Evolutionary conservation across 169 alveolate genomes (phyloP).

Genomic region (Toxoplasma gondii): DNA sequence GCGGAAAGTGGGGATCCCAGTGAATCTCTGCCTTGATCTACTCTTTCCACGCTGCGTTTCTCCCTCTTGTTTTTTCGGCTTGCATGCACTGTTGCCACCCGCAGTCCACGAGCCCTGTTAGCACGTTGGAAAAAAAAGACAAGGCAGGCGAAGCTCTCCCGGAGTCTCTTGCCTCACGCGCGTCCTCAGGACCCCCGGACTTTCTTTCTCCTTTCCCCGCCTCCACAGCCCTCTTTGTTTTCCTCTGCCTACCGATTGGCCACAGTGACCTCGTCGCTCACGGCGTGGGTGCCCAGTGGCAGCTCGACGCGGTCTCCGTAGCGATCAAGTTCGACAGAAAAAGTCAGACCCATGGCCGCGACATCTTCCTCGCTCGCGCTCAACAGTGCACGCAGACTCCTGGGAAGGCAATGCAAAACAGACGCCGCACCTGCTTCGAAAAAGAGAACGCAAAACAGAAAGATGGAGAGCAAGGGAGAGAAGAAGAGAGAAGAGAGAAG

Average conservation of each 20-base stretch:
- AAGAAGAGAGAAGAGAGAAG: no score
- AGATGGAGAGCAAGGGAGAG: background rate
- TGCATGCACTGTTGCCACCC: no score
- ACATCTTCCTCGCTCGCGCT: slow-evolving; percentile 56
- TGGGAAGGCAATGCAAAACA: background rate
- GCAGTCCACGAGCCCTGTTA: no score
- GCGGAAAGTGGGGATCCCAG: no score
- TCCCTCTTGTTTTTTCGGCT: no score
- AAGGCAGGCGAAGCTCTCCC: background rate
- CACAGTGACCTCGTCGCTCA: background rate
- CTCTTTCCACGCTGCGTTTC: no score
- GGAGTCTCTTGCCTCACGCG: background rate
- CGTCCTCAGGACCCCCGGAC: background rate
- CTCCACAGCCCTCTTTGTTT: background rate
- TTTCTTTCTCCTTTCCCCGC: background rate
- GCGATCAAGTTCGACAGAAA: slow-evolving; percentile 62
- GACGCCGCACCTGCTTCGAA: no score
- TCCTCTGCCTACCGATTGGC: background rate
- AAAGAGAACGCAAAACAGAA: no score
- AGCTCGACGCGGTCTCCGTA: slow-evolving; percentile 62
- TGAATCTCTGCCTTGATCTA: no score
- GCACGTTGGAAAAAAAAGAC: background rate
- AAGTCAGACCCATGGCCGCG: slow-evolving; percentile 68
- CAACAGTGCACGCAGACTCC: slow-evolving; percentile 52
- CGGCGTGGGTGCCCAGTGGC: slow-evolving; percentile 64